phyloP scores from a whole-genome alignment of 2,329 filamentous ascomycete species.

The Ophiostoma triangulosporum region DNA sequence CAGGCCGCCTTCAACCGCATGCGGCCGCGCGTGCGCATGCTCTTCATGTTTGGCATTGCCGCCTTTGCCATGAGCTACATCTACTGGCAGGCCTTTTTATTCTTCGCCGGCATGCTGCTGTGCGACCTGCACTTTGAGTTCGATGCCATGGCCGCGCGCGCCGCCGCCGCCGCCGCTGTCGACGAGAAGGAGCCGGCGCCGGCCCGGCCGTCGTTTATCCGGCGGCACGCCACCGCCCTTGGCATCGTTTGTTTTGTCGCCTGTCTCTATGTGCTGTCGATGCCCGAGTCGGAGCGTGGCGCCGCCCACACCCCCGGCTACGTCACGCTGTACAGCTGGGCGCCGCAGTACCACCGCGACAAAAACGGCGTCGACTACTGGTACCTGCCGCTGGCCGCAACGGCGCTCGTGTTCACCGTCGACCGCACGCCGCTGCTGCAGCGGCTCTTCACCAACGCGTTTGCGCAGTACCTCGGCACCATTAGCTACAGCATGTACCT shows the following conservation, averaged over 20 bases:
- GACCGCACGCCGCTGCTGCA: slow-evolving; percentile 17
- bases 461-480: slow-evolving; percentile 37
- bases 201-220: not conserved
- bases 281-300: slow-evolving; percentile 16
- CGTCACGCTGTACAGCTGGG: slow-evolving; percentile 10
- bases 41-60: slow-evolving; percentile 11
- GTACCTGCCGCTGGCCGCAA: slow-evolving; percentile 17
- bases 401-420: slow-evolving; percentile 17
- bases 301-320: slow-evolving; percentile 10
- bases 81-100: slow-evolving; percentile 20
- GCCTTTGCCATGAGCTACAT: slow-evolving; percentile 9
- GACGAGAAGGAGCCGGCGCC: not conserved
- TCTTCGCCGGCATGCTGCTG: slow-evolving; percentile 21
- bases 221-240: not conserved
- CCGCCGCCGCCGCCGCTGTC: slow-evolving; percentile 3
- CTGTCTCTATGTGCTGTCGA: slow-evolving; percentile 4
- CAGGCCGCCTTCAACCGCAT: slow-evolving; percentile 20
- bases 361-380: slow-evolving; percentile 22
- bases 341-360: slow-evolving; percentile 12
- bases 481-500: slow-evolving; percentile 49
- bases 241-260: slow-evolving; percentile 29
- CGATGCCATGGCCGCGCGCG: slow-evolving; percentile 15
- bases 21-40: slow-evolving; percentile 10
- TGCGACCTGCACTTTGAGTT: slow-evolving; percentile 19
- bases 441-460: slow-evolving; percentile 17